Base-by-base conservation (phyloP, 129 eudicot species). In the Heracleum sosnowskyi region DNA sequence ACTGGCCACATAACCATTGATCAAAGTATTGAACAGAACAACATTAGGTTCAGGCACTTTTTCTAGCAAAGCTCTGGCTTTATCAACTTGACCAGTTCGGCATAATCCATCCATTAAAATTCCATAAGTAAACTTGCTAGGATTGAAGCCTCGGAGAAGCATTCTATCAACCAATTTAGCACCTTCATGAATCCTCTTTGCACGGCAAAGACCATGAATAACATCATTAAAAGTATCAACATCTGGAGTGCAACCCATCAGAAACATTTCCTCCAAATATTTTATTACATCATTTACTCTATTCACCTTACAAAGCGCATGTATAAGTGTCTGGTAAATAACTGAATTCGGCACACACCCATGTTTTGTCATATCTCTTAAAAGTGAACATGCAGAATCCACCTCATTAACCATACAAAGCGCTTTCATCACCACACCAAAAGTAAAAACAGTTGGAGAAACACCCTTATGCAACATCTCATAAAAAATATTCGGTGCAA, bases 231-330 rank as follows among this genome's bases (percentile, higher is more conserved):
- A 96, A 72, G 97, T 96, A 37, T 92, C 90, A 9, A 90, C 93
- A 85, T 96, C 97, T 0, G 99, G 97, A 24, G 82, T 81, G 70
- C 99, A 96, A 13, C 97, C 91, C 99, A 96, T 96, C 31, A 89
- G 77, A 76, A 92, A 84, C 99, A 96, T 96, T 84, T 92, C 90
- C 80, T 92, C 97, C 79, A 96, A 84, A 80, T 90, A 88, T 22
- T 84, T 81, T 78, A 87, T 71, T 0, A 89, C 92, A 1, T 96
- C 97, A 78, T 92, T 84, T 17, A 96, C 83, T 82, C 97, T 83
- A 69, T 80, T 84, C 62, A 79, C 76, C 83, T 79, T 84, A 63
- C 86, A 88, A 33, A 92, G 86, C 2, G 97, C 81, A 68, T 90
- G 96, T 80, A 96, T 89, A 45, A 96, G 86, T 7, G 97, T 96